phyloP scores from a whole-genome alignment of 805 yeast species.

The Monosporozyma siamensis region DNA sequence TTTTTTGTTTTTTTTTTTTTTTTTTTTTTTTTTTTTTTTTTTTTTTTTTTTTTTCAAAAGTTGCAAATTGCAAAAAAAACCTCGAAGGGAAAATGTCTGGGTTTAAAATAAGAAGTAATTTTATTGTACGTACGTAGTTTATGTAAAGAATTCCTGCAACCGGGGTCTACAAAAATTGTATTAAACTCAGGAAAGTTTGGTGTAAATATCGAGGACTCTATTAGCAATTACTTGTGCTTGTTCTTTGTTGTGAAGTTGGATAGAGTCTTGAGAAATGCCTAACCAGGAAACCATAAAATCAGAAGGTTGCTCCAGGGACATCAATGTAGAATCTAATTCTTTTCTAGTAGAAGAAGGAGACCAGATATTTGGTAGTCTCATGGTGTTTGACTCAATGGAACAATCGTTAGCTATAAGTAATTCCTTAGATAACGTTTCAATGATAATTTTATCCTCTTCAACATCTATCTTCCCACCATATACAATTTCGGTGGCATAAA shows the following conservation, averaged over 20 bases:
- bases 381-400: too few species aligned
- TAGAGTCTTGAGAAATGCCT: conserved; percentile 1
- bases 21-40: too few species aligned
- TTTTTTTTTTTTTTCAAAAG: too few species aligned
- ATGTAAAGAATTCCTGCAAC: too few species aligned
- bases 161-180: too few species aligned
- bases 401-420: conserved; percentile 6
- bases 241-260: not conserved
- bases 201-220: not conserved
- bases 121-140: too few species aligned
- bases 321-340: not conserved
- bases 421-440: conserved; percentile 7
- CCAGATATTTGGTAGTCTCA: not conserved
- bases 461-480: conserved; percentile 44
- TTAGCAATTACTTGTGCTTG: not conserved
- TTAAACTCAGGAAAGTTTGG: not conserved
- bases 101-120: too few species aligned
- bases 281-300: not conserved
- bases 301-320: conserved; percentile 1
- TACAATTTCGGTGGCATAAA: conserved; percentile 10
- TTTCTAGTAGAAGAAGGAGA: not conserved
- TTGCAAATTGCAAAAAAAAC: too few species aligned
- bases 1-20: too few species aligned
- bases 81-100: too few species aligned
- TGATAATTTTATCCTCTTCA: conserved; percentile 31